Evolutionary conservation across 768 basidiomycete genomes (phyloP).

Genomic region (Amyloporia xantha): DNA sequence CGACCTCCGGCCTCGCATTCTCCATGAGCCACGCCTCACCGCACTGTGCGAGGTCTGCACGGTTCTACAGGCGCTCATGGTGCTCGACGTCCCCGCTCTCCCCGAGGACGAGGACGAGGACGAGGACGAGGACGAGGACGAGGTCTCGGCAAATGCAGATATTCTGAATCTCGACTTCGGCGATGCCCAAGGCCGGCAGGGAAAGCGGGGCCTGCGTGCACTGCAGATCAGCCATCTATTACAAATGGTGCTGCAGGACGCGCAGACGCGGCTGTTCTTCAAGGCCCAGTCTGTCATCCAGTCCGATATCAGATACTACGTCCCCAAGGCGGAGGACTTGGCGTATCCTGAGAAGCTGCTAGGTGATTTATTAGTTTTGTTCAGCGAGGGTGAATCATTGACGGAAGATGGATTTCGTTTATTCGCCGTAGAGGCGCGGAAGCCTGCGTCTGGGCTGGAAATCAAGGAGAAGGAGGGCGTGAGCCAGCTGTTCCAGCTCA

Average conservation of each 20-base stretch:
- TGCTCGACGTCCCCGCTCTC: slow-evolving; percentile 62
- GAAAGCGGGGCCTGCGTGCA: slow-evolving; percentile 38
- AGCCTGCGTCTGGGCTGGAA: slow-evolving; percentile 36
- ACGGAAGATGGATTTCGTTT: too few species aligned
- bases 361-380: too few species aligned
- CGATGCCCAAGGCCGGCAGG: slow-evolving; percentile 22
- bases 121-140: slow-evolving; percentile 16
- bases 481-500: slow-evolving; percentile 62
- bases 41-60: slow-evolving; percentile 94
- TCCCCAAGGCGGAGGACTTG: slow-evolving; percentile 71
- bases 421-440: slow-evolving; percentile 42
- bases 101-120: slow-evolving; percentile 30
- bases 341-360: slow-evolving; percentile 81
- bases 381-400: too few species aligned
- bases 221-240: slow-evolving; percentile 79
- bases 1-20: slow-evolving; percentile 89
- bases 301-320: slow-evolving; percentile 80
- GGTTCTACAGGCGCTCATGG: slow-evolving; percentile 93
- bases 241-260: slow-evolving; percentile 90
- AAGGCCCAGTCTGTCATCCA: slow-evolving; percentile 91
- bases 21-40: slow-evolving; percentile 85
- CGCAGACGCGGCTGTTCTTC: slow-evolving; percentile 93
- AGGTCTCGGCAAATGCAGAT: too few species aligned
- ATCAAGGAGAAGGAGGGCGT: slow-evolving; percentile 64
- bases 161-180: slow-evolving; percentile 38